Evolutionary conservation across 208 protist species (phyloP).

Genomic region (Leishmania major): DNA sequence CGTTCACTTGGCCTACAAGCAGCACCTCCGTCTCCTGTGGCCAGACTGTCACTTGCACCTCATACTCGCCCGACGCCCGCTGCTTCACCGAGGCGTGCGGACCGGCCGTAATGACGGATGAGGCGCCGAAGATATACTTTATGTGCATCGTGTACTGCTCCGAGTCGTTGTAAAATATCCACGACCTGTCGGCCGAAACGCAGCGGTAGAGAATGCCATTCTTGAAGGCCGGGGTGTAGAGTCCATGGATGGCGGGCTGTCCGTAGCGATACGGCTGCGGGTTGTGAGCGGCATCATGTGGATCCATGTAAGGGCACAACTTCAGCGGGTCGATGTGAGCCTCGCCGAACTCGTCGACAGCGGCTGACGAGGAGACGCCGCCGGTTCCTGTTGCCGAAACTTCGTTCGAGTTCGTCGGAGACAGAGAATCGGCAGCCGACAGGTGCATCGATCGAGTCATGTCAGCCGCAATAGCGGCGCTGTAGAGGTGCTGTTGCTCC

Average conservation of each 20-base stretch:
- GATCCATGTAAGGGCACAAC: slow-evolving; percentile 32
- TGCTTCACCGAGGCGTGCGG: slow-evolving; percentile 18
- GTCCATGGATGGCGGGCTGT: slow-evolving; percentile 15
- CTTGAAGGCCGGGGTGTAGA: slow-evolving; percentile 35
- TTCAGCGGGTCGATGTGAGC: slow-evolving; percentile 29
- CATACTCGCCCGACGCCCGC: slow-evolving; percentile 26
- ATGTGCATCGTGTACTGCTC: slow-evolving; percentile 63
- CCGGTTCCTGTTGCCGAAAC: slow-evolving; percentile 4
- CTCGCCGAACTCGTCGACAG: slow-evolving; percentile 65
- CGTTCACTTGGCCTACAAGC: slow-evolving; percentile 42
- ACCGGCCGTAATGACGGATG: slow-evolving; percentile 32
- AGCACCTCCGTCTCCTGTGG: slow-evolving; percentile 62
- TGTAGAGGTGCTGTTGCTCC: slow-evolving; percentile 33
- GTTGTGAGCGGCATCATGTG: not conserved
- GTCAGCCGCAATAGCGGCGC: slow-evolving; percentile 7
- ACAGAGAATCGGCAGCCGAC: slow-evolving; percentile 14
- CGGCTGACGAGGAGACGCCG: slow-evolving; percentile 9
- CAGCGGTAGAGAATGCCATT: slow-evolving; percentile 51
- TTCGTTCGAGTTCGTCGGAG: slow-evolving; percentile 25
- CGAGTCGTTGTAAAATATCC: slow-evolving; percentile 83
- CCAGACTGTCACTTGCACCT: slow-evolving; percentile 37
- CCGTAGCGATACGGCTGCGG: slow-evolving; percentile 30
- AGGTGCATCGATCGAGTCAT: slow-evolving; percentile 19
- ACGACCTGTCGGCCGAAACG: slow-evolving; percentile 40
- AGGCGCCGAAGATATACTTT: slow-evolving; percentile 42